These are phyloP conservation scores for Fusarium acutatum DNA, from an alignment of 2,329 filamentous ascomycete species.

Conservation along the genomic window DNA sequence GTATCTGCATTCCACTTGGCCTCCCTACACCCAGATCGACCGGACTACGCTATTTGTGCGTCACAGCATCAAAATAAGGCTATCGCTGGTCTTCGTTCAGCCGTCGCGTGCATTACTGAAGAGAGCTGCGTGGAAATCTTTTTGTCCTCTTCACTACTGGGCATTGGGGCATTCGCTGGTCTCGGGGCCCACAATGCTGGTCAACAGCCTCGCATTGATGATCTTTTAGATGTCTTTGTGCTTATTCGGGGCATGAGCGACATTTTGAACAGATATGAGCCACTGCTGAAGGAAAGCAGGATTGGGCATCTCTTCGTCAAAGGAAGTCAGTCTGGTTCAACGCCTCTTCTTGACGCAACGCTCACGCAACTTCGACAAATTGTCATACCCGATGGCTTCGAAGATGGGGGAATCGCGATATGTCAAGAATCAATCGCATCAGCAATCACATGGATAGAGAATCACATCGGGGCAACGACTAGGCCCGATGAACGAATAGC, in stretches of 20 bases:
- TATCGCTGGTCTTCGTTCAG: slow-evolving; percentile 42
- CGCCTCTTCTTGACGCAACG: slow-evolving; percentile 1
- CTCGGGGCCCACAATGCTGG: slow-evolving; percentile 28
- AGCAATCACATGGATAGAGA: slow-evolving; percentile 4
- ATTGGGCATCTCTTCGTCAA: slow-evolving; percentile 2
- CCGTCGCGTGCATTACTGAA: slow-evolving; percentile 36
- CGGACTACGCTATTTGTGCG: slow-evolving; percentile 36
- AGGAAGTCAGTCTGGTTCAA: neutral
- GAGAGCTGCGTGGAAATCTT: slow-evolving; percentile 48
- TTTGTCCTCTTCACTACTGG: slow-evolving; percentile 43
- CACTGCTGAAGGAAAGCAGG: neutral
- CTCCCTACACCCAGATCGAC: slow-evolving; percentile 37
- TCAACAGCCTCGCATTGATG: slow-evolving; percentile 39
- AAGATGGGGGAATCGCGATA: neutral
- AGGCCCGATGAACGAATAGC: slow-evolving; percentile 6
- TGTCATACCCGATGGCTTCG: slow-evolving; percentile 1
- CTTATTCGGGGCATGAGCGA: slow-evolving; percentile 44
- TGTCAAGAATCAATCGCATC: slow-evolving; percentile 5
- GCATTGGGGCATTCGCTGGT: slow-evolving; percentile 45
- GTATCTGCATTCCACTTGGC: slow-evolving; percentile 44
- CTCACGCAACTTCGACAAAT: slow-evolving; percentile 18
- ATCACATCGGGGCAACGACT: neutral
- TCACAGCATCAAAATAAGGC: slow-evolving; percentile 47
- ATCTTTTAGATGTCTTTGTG: slow-evolving; percentile 46
- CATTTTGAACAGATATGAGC: slow-evolving; percentile 41